These are phyloP conservation scores for Grosmannia clavigera DNA, from an alignment of 2,329 filamentous ascomycete genomes.

Conservation along the genomic window DNA sequence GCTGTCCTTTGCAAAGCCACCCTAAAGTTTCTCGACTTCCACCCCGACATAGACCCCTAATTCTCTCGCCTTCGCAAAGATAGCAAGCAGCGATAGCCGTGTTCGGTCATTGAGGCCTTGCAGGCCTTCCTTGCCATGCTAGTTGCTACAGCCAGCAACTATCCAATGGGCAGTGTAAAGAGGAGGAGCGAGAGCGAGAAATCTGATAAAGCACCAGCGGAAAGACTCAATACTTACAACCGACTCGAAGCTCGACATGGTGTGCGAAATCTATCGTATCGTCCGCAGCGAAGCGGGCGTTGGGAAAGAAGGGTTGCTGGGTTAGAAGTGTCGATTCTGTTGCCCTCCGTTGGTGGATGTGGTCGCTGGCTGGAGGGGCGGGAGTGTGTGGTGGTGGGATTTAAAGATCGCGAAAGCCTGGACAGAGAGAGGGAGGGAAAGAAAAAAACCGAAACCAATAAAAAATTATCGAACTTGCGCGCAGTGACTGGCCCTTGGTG, in stretches of 20 bases:
- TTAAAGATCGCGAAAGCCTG: constrained; percentile 11
- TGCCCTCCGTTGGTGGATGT: constrained; percentile 8
- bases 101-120: not conserved
- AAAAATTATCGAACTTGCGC: constrained; percentile 8
- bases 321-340: not conserved
- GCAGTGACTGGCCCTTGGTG: constrained; percentile 5
- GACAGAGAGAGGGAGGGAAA: not conserved
- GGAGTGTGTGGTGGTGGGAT: constrained; percentile 3
- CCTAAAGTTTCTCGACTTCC: not conserved
- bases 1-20: not conserved
- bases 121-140: not conserved
- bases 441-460: constrained; percentile 3
- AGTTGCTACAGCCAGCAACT: not conserved
- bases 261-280: constrained; percentile 16
- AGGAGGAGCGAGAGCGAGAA: not conserved
- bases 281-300: constrained; percentile 10
- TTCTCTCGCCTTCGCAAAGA: not conserved
- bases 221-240: constrained; percentile 44
- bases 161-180: not conserved
- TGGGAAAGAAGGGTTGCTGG: not conserved
- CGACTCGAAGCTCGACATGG: constrained; percentile 59
- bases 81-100: not conserved
- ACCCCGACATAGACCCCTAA: not conserved
- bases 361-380: constrained; percentile 6
- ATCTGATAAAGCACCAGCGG: not conserved